phyloP scores from a whole-genome alignment of 495 filamentous ascomycete genomes.

The Xylaria flabelliformis region DNA sequence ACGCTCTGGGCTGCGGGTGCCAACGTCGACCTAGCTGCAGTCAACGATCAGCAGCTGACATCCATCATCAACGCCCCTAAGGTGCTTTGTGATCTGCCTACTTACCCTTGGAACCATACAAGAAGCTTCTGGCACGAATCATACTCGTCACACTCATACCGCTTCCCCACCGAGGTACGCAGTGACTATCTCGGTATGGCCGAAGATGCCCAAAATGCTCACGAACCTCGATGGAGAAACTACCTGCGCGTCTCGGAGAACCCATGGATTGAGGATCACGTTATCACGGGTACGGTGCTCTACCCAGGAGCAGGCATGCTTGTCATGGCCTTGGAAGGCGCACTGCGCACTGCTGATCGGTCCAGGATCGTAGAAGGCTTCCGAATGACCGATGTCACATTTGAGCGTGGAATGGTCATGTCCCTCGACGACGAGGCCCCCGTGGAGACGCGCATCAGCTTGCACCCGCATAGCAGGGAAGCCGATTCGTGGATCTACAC shows the following conservation, averaged over 20 bases:
- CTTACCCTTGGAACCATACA: slow-evolving; percentile 56
- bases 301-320: slow-evolving; percentile 59
- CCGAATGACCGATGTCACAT: slow-evolving; percentile 1
- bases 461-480: slow-evolving; percentile 9
- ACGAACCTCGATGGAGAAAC: slow-evolving; percentile 52
- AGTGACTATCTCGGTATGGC: slow-evolving; percentile 54
- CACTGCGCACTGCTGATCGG: neutral
- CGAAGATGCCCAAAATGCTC: slow-evolving; percentile 36
- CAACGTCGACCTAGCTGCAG: slow-evolving; percentile 45
- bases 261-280: slow-evolving; percentile 58
- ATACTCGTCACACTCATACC: slow-evolving; percentile 45
- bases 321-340: slow-evolving; percentile 44
- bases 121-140: slow-evolving; percentile 46
- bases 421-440: slow-evolving; percentile 9
- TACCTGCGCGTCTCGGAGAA: slow-evolving; percentile 46
- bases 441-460: slow-evolving; percentile 12
- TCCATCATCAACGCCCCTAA: neutral
- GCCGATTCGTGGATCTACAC: slow-evolving; percentile 3
- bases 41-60: slow-evolving; percentile 43
- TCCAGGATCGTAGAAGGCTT: neutral
- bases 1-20: slow-evolving; percentile 47
- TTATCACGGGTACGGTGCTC: slow-evolving; percentile 47
- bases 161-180: slow-evolving; percentile 36
- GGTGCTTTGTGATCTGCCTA: slow-evolving; percentile 36
- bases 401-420: neutral